Evolutionary conservation across 768 basidiomycete genomes (phyloP), one percentile per base, ranked within the genome.

Genomic region (Paxillus involutus): DNA sequence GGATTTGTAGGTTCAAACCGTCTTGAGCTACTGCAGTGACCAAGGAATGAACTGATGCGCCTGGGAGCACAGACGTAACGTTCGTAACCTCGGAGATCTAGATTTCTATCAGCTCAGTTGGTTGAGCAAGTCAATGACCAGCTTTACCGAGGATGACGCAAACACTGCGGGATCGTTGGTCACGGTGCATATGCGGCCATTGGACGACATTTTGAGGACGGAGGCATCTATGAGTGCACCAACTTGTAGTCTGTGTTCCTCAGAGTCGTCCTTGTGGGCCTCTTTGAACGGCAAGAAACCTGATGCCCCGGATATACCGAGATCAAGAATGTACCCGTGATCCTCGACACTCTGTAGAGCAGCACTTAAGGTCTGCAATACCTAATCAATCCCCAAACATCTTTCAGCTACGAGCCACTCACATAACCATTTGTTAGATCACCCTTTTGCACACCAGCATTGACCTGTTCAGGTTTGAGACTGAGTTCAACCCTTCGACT

Each of bases 291-390:
- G 79, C 44, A 98, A 68, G 71, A 98, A 99, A 40, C 91, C 91
- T 55, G 91, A 83, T 33, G 91, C 70, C 16, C 80, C 85, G 10
- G 83, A 69, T 16, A 97, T 64, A 2, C 94, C 96, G 39, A 97
- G 74, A 59, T 94, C 91, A 8, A 99, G 77, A 52, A 88, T 82
- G 73, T 96, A 98, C 1, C 97, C 95, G 68, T 97, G 92, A 64
- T 98, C 97, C 73, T 99, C 97, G 16, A 90, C 75, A 62, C 88
- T 91, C 71, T 85, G 86, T 47, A 96, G 78, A 33, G 86, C 82
- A 12, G 84, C 90, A 0, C 86, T 81, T 43, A 97, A 64, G 19
- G 84, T 85, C 93, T 95, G 63, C 13, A 47, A 17, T 49, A 10
- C 30, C 36, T 32, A 24, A 50, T 52, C 39, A 66, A 26, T 40